These are phyloP conservation scores for Croton laevigatus DNA, from an alignment of 441 rosid species.

Conservation along the genomic window DNA sequence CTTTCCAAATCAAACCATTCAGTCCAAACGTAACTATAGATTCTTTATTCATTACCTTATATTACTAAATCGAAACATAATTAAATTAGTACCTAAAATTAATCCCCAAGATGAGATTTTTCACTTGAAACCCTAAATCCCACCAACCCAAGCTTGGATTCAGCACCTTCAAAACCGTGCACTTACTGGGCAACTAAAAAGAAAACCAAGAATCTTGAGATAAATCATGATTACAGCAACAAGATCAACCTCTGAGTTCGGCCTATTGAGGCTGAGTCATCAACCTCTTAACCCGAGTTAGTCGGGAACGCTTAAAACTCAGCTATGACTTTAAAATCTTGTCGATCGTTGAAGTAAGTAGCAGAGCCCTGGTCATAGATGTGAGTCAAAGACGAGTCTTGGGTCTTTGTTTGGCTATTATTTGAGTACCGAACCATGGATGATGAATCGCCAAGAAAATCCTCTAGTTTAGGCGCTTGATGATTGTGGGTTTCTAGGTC, in stretches of 20 bases:
- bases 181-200: background rate
- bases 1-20: background rate
- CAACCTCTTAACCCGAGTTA: slow-evolving; percentile 80
- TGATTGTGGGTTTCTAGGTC: slow-evolving; percentile 45
- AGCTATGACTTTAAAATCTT: slow-evolving; percentile 71
- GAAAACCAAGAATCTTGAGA: slow-evolving; percentile 22
- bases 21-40: slow-evolving; percentile 9
- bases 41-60: background rate
- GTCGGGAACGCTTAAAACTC: slow-evolving; percentile 73
- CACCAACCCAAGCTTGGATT: background rate
- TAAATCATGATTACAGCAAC: slow-evolving; percentile 17
- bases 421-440: slow-evolving; percentile 59
- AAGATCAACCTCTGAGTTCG: slow-evolving; percentile 40
- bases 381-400: slow-evolving; percentile 81
- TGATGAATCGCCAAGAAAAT: slow-evolving; percentile 75
- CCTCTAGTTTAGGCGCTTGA: slow-evolving; percentile 77
- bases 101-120: slow-evolving; percentile 7
- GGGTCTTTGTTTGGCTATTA: slow-evolving; percentile 75
- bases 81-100: slow-evolving; percentile 16
- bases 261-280: slow-evolving; percentile 63
- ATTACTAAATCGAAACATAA: background rate
- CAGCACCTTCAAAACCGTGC: slow-evolving; percentile 16
- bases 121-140: slow-evolving; percentile 4
- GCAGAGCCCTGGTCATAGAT: slow-evolving; percentile 56
- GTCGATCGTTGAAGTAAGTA: slow-evolving; percentile 64